phyloP scores from a whole-genome alignment of 2,329 filamentous ascomycete species.

The Diaporthe destruens region DNA sequence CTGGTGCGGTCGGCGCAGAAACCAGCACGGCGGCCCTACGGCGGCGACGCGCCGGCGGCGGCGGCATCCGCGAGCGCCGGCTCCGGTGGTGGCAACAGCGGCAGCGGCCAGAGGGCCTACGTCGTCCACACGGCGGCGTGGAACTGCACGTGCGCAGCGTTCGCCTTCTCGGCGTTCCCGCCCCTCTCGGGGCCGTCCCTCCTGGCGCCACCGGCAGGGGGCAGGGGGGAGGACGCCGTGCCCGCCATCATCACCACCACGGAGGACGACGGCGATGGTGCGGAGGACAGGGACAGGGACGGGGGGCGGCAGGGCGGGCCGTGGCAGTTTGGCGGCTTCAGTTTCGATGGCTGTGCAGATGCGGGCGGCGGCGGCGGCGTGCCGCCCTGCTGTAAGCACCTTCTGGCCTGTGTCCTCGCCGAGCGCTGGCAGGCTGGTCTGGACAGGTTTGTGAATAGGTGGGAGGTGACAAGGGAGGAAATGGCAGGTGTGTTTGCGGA shows the following conservation, averaged over 20 bases:
- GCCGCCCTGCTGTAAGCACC: slow-evolving; percentile 83
- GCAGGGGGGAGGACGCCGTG: slow-evolving; percentile 36
- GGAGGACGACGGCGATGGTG: slow-evolving; percentile 13
- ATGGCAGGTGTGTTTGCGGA: slow-evolving; percentile 76
- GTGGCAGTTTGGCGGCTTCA: slow-evolving; percentile 65
- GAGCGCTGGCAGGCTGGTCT: slow-evolving; percentile 73
- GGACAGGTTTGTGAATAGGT: slow-evolving; percentile 66
- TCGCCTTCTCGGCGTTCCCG: slow-evolving; percentile 79
- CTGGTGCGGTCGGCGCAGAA: slow-evolving; percentile 72
- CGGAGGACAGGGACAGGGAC: slow-evolving; percentile 32
- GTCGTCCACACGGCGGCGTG: slow-evolving; percentile 80
- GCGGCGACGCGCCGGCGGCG: background rate
- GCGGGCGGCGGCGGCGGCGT: slow-evolving; percentile 46
- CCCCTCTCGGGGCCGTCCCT: slow-evolving; percentile 44
- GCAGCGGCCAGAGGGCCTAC: slow-evolving; percentile 60
- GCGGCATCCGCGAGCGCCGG: slow-evolving; percentile 33
- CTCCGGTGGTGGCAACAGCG: slow-evolving; percentile 40
- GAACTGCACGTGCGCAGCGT: slow-evolving; percentile 92
- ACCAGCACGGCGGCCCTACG: slow-evolving; percentile 49
- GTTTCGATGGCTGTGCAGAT: slow-evolving; percentile 51
- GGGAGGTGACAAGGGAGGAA: slow-evolving; percentile 71
- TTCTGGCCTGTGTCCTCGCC: slow-evolving; percentile 84
- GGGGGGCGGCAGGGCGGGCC: background rate
- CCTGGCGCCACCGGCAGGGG: slow-evolving; percentile 8
- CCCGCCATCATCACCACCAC: background rate